phyloP scores from a whole-genome alignment of 192 early-diverging fungal species.

The Radiomyces spectabilis region DNA sequence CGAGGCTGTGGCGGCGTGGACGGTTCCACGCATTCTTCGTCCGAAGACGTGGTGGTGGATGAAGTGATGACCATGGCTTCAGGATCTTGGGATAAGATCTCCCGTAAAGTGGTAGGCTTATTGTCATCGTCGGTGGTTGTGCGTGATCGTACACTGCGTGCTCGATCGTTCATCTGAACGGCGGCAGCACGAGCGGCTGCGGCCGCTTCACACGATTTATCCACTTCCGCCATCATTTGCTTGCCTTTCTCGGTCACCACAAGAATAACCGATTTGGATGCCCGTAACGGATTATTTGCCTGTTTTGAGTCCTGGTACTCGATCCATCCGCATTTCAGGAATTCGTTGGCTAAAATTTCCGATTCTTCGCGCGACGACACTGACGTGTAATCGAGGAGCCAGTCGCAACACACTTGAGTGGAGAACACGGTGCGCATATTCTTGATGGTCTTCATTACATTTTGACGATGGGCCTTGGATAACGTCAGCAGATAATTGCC shows the following conservation, averaged over 20 bases:
- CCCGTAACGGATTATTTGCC: slow-evolving; percentile 10
- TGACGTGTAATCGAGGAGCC: slow-evolving; percentile 39
- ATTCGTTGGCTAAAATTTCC: slow-evolving; percentile 25
- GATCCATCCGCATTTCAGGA: slow-evolving; percentile 32
- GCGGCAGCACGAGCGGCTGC: background rate
- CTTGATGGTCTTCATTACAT: background rate
- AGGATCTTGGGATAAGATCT: slow-evolving; percentile 3
- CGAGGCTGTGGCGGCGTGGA: background rate
- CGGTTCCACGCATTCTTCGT: background rate
- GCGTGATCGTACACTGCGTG: slow-evolving; percentile 5
- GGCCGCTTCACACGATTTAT: background rate
- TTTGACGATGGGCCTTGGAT: slow-evolving; percentile 1
- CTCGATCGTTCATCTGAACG: background rate
- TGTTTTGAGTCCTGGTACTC: slow-evolving; percentile 24
- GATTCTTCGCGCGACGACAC: slow-evolving; percentile 40
- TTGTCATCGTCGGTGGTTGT: background rate
- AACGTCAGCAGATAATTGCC: slow-evolving; percentile 32
- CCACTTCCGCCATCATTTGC: slow-evolving; percentile 23
- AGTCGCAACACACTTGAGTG: slow-evolving; percentile 27
- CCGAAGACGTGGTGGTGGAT: background rate
- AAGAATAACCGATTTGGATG: slow-evolving; percentile 22
- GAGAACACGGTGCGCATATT: background rate
- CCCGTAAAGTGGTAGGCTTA: background rate
- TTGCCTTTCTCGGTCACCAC: slow-evolving; percentile 27
- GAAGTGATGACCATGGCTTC: background rate